Conservation (phyloP, 139 green algal genomes). For the Chlamydomonas applanata region DNA sequence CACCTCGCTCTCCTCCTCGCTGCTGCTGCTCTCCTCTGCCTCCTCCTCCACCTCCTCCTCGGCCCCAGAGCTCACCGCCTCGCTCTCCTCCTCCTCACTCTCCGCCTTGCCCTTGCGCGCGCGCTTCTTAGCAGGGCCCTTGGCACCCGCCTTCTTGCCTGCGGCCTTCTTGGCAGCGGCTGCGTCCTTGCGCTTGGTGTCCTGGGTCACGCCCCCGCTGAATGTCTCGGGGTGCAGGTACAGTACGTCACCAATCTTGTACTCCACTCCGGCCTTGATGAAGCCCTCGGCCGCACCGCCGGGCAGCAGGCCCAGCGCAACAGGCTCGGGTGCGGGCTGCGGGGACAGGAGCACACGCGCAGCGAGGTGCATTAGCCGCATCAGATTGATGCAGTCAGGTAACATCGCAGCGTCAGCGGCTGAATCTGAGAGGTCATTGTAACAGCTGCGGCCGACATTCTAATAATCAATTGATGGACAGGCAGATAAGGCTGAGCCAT, state of each 20-base stretch:
- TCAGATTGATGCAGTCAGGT: no score
- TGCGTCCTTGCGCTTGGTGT: not conserved
- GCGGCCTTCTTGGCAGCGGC: conserved; percentile 6
- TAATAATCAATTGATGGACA: no score
- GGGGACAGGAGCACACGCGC: no score
- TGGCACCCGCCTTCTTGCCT: no score
- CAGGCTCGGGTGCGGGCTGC: conserved; percentile 9
- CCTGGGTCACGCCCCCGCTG: conserved; percentile 1
- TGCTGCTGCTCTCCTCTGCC: no score
- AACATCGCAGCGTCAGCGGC: no score
- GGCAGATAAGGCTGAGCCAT: no score
- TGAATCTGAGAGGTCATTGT: no score
- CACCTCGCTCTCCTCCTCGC: no score
- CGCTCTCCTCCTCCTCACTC: conserved; percentile 13
- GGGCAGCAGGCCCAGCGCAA: conserved; percentile 21
- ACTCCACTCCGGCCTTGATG: conserved; percentile 55
- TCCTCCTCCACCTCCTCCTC: conserved; percentile 4
- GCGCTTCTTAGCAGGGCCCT: conserved; percentile 7
- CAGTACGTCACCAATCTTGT: conserved; percentile 70
- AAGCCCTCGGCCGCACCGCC: conserved; percentile 39
- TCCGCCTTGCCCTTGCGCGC: conserved; percentile 6
- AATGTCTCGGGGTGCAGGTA: conserved; percentile 66
- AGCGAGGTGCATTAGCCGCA: not conserved
- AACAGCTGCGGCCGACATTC: no score
- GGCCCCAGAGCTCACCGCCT: not conserved